Evolutionary conservation across 371 early-diverging fungal genomes (phyloP), one percentile per base, ranked within the genome.

Genomic region (Syncephalastrum monosporum): DNA sequence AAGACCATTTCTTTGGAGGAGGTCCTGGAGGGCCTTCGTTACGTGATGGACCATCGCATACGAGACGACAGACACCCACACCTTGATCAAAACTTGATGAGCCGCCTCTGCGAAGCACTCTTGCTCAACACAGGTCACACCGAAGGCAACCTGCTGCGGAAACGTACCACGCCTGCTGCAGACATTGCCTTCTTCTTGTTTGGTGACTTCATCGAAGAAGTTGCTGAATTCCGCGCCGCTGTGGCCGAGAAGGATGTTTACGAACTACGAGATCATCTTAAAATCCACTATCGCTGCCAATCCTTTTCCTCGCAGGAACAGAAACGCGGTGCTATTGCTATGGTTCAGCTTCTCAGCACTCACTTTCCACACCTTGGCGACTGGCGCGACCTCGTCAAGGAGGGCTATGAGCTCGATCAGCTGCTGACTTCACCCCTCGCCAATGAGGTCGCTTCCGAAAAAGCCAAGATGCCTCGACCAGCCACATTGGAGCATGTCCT

Each of bases 141-240:
- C 17, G 78, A 82, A 54, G 90, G 91, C 41, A 80, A 82, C 42
- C 76, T 85, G 16, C 67, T 91, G 47, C 66, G 81, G 29, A 83
- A 83, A 47, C 72, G 67, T 6, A 70, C 89, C 10, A 88, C 94
- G 3, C 74, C 79, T 43, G 93, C 91, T 24, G 92, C 96, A 2
- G 86, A 93, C 65, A 77, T 87, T 23, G 94, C 96, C 5, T 94
- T 95, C 67, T 84, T 82, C 42, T 77, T 97, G 47, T 94, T 94
- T 82, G 96, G 93, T 17, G 95, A 95, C 74, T 96, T 96, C 61
- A 67, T 95, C n/a, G 88, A 93, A 71, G 94, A 97, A 79, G 74
- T 73, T 1, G 52, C 44, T 24, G 77, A 77, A 55, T 96, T 96
- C 62, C 90, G 94, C 54, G 64, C 68, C 6, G 87, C 91, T 16